Base-by-base conservation (phyloP, 805 yeast genomes). In the Wickerhamiella kurtzmanii region DNA sequence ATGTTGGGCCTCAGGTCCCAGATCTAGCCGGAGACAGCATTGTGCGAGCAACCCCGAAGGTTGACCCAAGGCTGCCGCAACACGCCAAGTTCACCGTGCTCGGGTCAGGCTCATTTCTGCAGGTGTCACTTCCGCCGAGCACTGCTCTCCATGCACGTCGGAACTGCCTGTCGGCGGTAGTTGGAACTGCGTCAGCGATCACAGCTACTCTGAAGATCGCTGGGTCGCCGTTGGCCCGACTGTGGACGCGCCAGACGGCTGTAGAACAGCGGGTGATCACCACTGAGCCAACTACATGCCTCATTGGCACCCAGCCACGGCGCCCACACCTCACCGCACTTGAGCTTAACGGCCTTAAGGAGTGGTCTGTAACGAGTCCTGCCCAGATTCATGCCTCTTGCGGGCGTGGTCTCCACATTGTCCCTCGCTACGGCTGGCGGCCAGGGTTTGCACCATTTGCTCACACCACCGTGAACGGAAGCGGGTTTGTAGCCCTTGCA, bases 91-190 rank as follows among this genome's bases (percentile, higher is more conserved):
- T 56, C 48, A 44, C 35, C 17, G 52, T 50, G 15, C 37, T 55
- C 16, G 58, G 92, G 85, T 96, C 97, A 84, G 63, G 82, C 83
- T 59, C 82, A 79, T 67, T 92, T 86, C 69, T 92, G 95, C 60
- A 92, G 70, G 64, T 89, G 83, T 67, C 86, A 71, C 55, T 92
- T 70, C 97, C 59, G 35, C 49, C 60, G 22, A 49, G 55, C 19
- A 44, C 48, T 11, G 52, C 48, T 42, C 46, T 56, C 4, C 36
- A 32, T 4, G 55, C 58, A 9, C 49, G 47, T 22, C 50, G 59
- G 17, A 50, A 51, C 37, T 42, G 46, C 11, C 52, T 56, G 16
- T 39, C 52, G 3, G 60, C 56, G 20, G 46, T 55, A 5, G 42
- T 56, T 19, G 56, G 55, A 22, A 22, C 48, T n/a, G 41, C 45